Percentiles rank a stretch among this genome's conserved stretches.
phyloP scores from a whole-genome alignment of 352 stramenopile species.

The Peronospora destructor region DNA sequence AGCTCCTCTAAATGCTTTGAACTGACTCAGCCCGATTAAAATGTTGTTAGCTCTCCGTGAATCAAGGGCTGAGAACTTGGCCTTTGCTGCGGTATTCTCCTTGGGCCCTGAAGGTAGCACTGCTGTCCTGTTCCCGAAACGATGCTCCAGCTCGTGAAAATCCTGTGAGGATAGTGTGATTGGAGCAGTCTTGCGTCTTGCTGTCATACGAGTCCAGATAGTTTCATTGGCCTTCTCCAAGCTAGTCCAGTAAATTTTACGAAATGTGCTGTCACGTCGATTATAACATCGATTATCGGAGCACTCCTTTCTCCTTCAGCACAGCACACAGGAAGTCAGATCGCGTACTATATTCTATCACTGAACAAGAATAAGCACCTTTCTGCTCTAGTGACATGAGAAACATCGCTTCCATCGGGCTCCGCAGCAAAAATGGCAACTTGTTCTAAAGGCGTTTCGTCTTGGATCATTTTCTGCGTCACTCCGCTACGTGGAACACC shows the following conservation, averaged over 20 bases:
- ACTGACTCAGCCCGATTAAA: constrained; percentile 70
- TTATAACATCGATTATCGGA: background rate
- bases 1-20: constrained; percentile 48
- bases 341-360: too few species aligned
- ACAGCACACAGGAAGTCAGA: too few species aligned
- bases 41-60: constrained; percentile 77
- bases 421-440: constrained; percentile 53
- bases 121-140: constrained; percentile 40
- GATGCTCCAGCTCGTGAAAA: constrained; percentile 48
- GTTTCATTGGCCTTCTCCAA: constrained; percentile 55
- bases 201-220: constrained; percentile 68
- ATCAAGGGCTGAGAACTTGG: constrained; percentile 55
- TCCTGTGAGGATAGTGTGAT: constrained; percentile 66
- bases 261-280: constrained; percentile 46
- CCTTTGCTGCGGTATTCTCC: constrained; percentile 24
- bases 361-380: constrained; percentile 7
- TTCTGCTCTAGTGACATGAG: background rate
- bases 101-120: constrained; percentile 14
- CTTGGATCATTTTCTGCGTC: constrained; percentile 76
- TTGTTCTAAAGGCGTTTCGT: constrained; percentile 54
- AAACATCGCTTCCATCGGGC: constrained; percentile 25
- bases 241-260: constrained; percentile 78
- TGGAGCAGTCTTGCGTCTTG: constrained; percentile 53
- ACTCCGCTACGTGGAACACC: constrained; percentile 61
- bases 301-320: too few species aligned